Evolutionary conservation across 257 asterid species (phyloP).

Genomic region (Nicotiana benthamiana): DNA sequence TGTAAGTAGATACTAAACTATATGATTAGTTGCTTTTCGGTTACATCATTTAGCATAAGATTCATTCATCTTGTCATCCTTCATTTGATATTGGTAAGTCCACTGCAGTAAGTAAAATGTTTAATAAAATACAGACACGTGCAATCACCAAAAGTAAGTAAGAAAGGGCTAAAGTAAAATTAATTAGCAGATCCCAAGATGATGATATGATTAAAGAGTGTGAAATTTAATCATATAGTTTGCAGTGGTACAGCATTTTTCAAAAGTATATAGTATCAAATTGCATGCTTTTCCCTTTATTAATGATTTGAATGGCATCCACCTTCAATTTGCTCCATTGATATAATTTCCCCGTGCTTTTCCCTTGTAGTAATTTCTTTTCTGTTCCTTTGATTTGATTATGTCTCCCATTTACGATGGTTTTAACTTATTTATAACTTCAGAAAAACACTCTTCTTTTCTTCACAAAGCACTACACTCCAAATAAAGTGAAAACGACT

Average conservation of each 20-base stretch:
- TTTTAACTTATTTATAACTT: background rate
- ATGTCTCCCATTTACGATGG: background rate
- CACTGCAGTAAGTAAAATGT: background rate
- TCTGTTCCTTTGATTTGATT: background rate
- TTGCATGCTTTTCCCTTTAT: background rate
- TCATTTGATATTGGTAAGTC: background rate
- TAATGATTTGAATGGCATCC: constrained; percentile 9
- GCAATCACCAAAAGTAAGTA: background rate
- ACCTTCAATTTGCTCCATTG: background rate
- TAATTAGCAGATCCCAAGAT: constrained; percentile 2
- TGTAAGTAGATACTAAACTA: too few relatives aligned
- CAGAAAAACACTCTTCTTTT: background rate
- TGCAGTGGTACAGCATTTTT: background rate
- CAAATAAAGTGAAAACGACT: background rate
- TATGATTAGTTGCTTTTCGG: too few relatives aligned
- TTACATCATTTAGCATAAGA: too few relatives aligned
- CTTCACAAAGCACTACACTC: background rate
- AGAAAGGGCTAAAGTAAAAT: background rate
- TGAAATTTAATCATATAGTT: background rate
- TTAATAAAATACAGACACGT: background rate
- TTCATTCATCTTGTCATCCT: too few relatives aligned
- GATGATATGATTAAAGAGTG: background rate
- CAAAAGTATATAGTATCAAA: background rate
- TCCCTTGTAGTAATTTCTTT: background rate
- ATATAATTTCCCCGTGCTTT: background rate